A percentile compares a stretch with the other conserved stretches of the same genome.
These are phyloP conservation scores for Sclerotinia trifoliorum DNA, from an alignment of 2,329 filamentous ascomycete genomes.

Conservation along the genomic window DNA sequence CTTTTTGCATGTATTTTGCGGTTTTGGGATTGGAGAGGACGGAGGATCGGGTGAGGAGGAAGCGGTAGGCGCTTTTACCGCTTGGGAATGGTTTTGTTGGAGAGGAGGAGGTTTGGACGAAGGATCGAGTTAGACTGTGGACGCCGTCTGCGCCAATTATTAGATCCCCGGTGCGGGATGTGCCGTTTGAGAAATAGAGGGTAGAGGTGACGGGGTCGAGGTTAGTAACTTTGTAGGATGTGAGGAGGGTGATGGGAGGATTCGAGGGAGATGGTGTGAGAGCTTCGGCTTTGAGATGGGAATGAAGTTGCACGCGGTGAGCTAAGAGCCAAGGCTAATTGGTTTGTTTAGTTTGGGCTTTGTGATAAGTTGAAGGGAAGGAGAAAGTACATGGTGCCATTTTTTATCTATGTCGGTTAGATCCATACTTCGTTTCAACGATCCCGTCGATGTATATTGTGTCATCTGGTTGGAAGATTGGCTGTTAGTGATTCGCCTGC, in stretches of 20 bases:
- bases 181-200: conserved; percentile 48
- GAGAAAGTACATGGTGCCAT: conserved; percentile 46
- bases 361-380: not conserved
- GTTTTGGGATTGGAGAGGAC: conserved; percentile 41
- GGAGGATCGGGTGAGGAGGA: conserved; percentile 29
- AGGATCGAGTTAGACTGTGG: conserved; percentile 2
- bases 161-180: conserved; percentile 22
- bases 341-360: not conserved
- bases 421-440: conserved; percentile 23
- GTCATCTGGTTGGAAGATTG: conserved; percentile 30
- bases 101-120: not conserved
- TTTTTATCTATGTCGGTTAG: conserved; percentile 41
- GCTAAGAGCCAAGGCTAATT: conserved; percentile 50
- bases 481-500: not conserved
- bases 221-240: conserved; percentile 45
- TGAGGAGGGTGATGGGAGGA: conserved; percentile 43
- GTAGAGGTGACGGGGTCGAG: conserved; percentile 45
- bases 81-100: conserved; percentile 19
- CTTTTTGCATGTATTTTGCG: conserved; percentile 37
- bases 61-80: conserved; percentile 32
- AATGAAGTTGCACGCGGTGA: conserved; percentile 54
- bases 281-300: conserved; percentile 50
- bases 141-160: conserved; percentile 18
- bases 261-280: conserved; percentile 41
- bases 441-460: conserved; percentile 32